Conservation (phyloP, 331 rosid genomes). For the Erythrophleum ivorense region DNA sequence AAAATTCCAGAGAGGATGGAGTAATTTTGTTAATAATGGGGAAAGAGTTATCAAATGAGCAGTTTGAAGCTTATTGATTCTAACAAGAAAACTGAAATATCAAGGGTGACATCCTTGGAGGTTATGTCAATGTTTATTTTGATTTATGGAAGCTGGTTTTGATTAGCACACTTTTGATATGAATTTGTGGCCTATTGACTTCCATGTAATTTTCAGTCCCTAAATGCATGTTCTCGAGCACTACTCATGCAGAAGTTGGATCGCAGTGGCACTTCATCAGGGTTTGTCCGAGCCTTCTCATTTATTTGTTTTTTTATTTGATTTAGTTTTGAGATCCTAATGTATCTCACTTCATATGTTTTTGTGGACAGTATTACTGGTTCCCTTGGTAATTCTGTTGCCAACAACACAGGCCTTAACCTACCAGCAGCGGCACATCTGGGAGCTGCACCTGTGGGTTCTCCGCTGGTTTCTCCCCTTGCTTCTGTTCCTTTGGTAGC, state of each 20-base stretch:
- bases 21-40: slow-evolving; percentile 3
- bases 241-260: slow-evolving; percentile 95
- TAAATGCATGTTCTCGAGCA: slow-evolving; percentile 91
- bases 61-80: slow-evolving; percentile 11
- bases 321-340: slow-evolving; percentile 19
- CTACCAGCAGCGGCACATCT: slow-evolving; percentile 52
- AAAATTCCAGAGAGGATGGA: background rate
- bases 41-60: background rate
- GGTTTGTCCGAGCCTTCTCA: slow-evolving; percentile 50
- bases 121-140: background rate
- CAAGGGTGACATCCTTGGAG: slow-evolving; percentile 5
- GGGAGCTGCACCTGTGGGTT: slow-evolving; percentile 50
- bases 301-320: background rate
- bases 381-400: slow-evolving; percentile 56
- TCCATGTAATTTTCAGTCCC: slow-evolving; percentile 63
- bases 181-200: slow-evolving; percentile 17
- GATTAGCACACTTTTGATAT: slow-evolving; percentile 1
- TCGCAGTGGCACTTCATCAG: slow-evolving; percentile 79
- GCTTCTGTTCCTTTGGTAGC: slow-evolving; percentile 52
- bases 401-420: slow-evolving; percentile 54
- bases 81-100: background rate
- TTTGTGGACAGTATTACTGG: slow-evolving; percentile 66
- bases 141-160: slow-evolving; percentile 12
- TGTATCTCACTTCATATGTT: slow-evolving; percentile 39
- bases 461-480: slow-evolving; percentile 56